Conservation (phyloP, 148 eudicot species). For the Euryodendron excelsum region DNA sequence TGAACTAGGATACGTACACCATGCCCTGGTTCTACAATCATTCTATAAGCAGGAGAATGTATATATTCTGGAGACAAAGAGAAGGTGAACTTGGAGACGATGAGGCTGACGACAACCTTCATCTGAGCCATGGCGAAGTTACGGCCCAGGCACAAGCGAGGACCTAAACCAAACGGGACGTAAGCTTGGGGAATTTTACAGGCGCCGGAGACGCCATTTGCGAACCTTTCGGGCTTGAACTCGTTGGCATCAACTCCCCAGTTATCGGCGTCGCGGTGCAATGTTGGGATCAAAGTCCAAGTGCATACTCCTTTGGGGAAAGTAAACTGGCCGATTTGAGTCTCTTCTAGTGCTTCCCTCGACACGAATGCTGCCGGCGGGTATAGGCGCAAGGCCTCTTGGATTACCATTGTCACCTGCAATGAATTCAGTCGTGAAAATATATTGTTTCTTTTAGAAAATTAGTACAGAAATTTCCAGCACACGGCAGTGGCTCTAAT, state of each 20-base stretch:
- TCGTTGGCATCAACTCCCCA: constrained; percentile 73
- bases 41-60: constrained; percentile 70
- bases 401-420: constrained; percentile 82
- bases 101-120: constrained; percentile 51
- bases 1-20: constrained; percentile 60
- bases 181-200: constrained; percentile 75
- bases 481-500: no score
- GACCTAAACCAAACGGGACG: constrained; percentile 74
- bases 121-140: constrained; percentile 73
- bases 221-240: constrained; percentile 74
- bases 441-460: no score
- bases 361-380: constrained; percentile 92
- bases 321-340: constrained; percentile 44
- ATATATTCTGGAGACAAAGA: constrained; percentile 60
- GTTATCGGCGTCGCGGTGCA: constrained; percentile 63
- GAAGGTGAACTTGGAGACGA: constrained; percentile 56
- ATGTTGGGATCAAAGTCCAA: constrained; percentile 81
- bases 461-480: no score
- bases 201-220: constrained; percentile 60
- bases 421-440: no score
- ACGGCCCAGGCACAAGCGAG: constrained; percentile 67
- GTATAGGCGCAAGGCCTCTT: constrained; percentile 71
- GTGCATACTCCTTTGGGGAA: constrained; percentile 82
- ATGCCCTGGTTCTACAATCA: constrained; percentile 78
- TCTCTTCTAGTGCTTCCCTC: constrained; percentile 76